Conservation (phyloP, 495 filamentous ascomycete genomes). For the Patellaria atrata region DNA sequence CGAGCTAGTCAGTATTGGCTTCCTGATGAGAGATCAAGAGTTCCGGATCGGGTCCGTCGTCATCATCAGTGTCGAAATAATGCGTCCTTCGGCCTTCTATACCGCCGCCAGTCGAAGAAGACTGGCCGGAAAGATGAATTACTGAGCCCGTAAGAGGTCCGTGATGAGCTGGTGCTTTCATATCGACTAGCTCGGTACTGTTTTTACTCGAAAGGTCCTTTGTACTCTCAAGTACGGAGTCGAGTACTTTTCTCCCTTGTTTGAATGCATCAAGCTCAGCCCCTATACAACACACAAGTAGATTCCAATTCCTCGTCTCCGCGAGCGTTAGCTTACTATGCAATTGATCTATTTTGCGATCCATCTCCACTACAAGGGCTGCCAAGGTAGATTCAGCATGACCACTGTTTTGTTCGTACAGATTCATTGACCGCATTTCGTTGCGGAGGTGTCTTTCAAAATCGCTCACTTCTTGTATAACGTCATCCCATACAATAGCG, state of each 20-base stretch:
- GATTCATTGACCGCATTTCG: conserved; percentile 35
- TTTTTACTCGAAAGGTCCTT: too few species aligned
- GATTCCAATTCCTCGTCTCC: conserved; percentile 61
- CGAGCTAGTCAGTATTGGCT: conserved; percentile 17
- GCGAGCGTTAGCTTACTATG: conserved; percentile 45
- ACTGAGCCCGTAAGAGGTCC: too few species aligned
- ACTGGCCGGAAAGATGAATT: too few species aligned
- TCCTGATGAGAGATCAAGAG: conserved; percentile 33
- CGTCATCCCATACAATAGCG: conserved; percentile 61
- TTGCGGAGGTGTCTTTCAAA: conserved; percentile 53
- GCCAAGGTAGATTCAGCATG: conserved; percentile 21
- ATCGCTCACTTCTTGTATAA: conserved; percentile 43
- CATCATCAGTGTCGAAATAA: conserved; percentile 17
- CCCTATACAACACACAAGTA: conserved; percentile 75
- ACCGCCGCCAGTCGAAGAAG: neutral
- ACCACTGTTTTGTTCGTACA: conserved; percentile 5
- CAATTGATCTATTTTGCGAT: conserved; percentile 41
- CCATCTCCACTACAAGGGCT: conserved; percentile 40
- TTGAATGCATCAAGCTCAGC: conserved; percentile 76
- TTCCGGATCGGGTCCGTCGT: conserved; percentile 26
- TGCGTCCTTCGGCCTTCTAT: conserved; percentile 1
- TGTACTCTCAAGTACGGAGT: conserved; percentile 30
- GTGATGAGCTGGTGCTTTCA: too few species aligned
- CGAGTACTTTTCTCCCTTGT: conserved; percentile 52
- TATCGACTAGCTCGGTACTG: too few species aligned